Conservation (phyloP, 345 rosid species). For the Salix exigua region DNA sequence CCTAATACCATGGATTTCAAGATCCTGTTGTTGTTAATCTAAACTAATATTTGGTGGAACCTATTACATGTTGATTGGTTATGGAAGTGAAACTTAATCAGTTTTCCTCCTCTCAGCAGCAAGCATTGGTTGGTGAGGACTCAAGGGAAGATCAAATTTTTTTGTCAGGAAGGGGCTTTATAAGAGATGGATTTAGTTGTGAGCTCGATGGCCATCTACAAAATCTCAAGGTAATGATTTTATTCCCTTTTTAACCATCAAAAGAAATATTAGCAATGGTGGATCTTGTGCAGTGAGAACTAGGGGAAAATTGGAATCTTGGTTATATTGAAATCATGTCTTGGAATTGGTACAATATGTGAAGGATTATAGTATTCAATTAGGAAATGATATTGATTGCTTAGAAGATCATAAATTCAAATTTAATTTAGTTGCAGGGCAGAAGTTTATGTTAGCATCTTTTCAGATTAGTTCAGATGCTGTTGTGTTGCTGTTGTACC, state of each 20-base stretch:
- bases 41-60: not conserved
- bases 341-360: not conserved
- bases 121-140: conserved; percentile 94
- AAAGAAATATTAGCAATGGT: not conserved
- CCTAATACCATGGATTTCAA: not conserved
- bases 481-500: not conserved
- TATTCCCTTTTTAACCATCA: not conserved
- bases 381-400: not conserved
- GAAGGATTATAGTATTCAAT: not conserved
- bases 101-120: conserved; percentile 40
- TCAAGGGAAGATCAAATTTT: conserved; percentile 88
- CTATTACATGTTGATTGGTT: not conserved
- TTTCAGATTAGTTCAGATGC: not conserved
- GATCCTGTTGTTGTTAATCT: not conserved
- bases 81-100: not conserved
- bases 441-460: not conserved
- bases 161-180: conserved; percentile 45
- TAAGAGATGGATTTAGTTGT: conserved; percentile 48
- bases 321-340: not conserved
- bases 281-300: not conserved
- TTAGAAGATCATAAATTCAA: not conserved
- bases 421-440: not conserved
- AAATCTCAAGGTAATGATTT: conserved; percentile 60
- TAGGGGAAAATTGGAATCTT: not conserved
- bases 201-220: conserved; percentile 67